A percentile compares a stretch with the other conserved stretches of the same genome.
These are phyloP conservation scores for Amanita rubescens DNA, from an alignment of 768 basidiomycete genomes.

Conservation along the genomic window DNA sequence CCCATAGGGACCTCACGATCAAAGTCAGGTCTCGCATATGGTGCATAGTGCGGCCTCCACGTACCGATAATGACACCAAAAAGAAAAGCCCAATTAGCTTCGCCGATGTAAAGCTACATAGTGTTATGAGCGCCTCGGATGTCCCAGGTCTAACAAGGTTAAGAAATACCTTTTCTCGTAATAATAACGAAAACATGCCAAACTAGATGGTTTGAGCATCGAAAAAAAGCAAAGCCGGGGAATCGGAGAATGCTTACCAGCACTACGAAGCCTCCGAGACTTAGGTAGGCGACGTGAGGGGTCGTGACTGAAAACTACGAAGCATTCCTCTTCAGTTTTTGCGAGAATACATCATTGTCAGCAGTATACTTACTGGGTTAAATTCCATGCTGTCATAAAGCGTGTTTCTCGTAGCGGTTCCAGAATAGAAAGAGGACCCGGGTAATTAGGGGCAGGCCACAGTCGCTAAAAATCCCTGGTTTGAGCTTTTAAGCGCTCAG, in stretches of 20 bases:
- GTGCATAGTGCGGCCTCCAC: constrained; percentile 15
- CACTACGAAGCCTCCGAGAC: constrained; percentile 77
- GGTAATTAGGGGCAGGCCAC: neutral
- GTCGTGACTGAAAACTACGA: constrained; percentile 53
- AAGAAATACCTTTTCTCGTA: constrained; percentile 71
- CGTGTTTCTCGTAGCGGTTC: neutral
- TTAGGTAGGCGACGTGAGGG: constrained; percentile 73
- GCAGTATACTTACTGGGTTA: constrained; percentile 34
- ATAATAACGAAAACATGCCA: constrained; percentile 89
- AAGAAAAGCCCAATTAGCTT: constrained; percentile 92
- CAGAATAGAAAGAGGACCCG: neutral
- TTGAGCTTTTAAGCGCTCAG: neutral
- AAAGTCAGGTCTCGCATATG: neutral
- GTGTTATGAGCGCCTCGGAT: constrained; percentile 5
- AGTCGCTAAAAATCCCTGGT: neutral
- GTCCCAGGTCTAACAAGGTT: neutral
- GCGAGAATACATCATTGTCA: neutral
- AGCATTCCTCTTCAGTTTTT: neutral
- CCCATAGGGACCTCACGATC: constrained; percentile 64
- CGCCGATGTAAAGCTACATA: constrained; percentile 79
- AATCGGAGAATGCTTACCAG: constrained; percentile 38
- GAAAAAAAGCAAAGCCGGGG: neutral
- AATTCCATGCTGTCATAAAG: constrained; percentile 35
- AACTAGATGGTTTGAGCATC: constrained; percentile 42
- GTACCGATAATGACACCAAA: constrained; percentile 86